Evolutionary conservation across 2,329 filamentous ascomycete species (phyloP).

Genomic region (Polytolypa hystricis): DNA sequence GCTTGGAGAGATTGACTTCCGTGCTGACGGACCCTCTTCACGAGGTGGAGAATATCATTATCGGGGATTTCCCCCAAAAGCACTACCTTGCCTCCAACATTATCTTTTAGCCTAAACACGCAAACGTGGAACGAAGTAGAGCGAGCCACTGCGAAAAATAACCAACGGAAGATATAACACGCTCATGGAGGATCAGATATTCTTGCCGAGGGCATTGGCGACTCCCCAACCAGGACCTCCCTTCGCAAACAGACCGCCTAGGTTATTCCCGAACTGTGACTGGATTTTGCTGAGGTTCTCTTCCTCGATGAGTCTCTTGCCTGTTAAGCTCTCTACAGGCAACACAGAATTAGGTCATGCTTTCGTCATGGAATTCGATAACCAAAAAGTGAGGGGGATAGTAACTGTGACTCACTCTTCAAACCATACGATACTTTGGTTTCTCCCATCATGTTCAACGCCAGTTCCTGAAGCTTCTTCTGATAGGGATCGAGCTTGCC

Average conservation of each 20-base stretch:
- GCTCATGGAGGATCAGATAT: constrained; percentile 1
- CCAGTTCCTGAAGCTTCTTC: constrained; percentile 18
- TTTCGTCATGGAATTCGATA: not conserved
- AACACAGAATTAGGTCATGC: not conserved
- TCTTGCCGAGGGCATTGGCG: constrained; percentile 1
- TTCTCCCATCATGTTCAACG: constrained; percentile 21
- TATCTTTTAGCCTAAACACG: no score
- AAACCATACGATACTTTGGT: constrained; percentile 19
- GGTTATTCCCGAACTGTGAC: constrained; percentile 14
- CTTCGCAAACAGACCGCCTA: constrained; percentile 16
- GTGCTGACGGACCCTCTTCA: no score
- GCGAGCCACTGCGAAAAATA: no score
- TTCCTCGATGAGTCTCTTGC: constrained; percentile 16
- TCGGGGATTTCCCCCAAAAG: no score
- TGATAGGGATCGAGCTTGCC: constrained; percentile 22
- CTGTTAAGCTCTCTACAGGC: constrained; percentile 14
- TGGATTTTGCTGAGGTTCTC: constrained; percentile 19
- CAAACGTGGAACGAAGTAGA: no score
- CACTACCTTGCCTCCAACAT: no score
- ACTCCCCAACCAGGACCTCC: constrained; percentile 9
- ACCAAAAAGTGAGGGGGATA: not conserved
- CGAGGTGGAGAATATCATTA: no score
- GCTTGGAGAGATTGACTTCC: no score
- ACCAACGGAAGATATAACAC: no score
- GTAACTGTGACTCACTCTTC: constrained; percentile 15